Evolutionary conservation across 257 asterid genomes (phyloP).

Genomic region (Solanum habrochaites): DNA sequence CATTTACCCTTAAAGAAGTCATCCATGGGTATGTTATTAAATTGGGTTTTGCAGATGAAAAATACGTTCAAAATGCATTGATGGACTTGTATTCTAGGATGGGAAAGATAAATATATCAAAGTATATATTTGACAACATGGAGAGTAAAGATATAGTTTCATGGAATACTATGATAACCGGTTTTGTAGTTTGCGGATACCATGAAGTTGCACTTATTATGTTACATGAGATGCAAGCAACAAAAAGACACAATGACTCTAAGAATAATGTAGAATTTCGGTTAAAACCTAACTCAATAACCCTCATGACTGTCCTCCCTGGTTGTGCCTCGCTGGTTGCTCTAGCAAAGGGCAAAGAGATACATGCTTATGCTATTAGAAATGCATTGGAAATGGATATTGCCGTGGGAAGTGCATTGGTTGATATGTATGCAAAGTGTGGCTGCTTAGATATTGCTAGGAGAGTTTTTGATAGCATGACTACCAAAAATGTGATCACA

Average conservation of each 20-base stretch:
- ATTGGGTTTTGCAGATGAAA: constrained; percentile 48
- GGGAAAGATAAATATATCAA: constrained; percentile 40
- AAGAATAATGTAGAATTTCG: constrained; percentile 7
- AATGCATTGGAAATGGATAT: constrained; percentile 47
- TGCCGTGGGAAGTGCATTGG: constrained; percentile 76
- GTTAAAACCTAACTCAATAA: constrained; percentile 56
- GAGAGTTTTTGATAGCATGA: constrained; percentile 53
- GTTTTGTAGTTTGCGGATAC: constrained; percentile 65
- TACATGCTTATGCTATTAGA: constrained; percentile 59
- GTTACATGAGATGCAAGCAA: constrained; percentile 42
- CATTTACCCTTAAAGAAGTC: constrained; percentile 50
- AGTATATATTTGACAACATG: constrained; percentile 48
- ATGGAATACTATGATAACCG: constrained; percentile 83
- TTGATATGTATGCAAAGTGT: constrained; percentile 84
- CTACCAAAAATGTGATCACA: constrained; percentile 54
- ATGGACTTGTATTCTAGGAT: constrained; percentile 82
- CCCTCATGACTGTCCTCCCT: constrained; percentile 81
- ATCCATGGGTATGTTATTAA: constrained; percentile 75
- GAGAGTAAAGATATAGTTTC: constrained; percentile 65
- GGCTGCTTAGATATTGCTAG: constrained; percentile 65
- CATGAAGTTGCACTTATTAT: constrained; percentile 55
- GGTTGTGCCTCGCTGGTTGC: constrained; percentile 70
- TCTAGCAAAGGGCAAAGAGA: constrained; percentile 66
- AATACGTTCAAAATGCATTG: constrained; percentile 69
- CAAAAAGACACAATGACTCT: background rate